Base-by-base conservation (phyloP, 768 basidiomycete genomes). In the Russula lepida region DNA sequence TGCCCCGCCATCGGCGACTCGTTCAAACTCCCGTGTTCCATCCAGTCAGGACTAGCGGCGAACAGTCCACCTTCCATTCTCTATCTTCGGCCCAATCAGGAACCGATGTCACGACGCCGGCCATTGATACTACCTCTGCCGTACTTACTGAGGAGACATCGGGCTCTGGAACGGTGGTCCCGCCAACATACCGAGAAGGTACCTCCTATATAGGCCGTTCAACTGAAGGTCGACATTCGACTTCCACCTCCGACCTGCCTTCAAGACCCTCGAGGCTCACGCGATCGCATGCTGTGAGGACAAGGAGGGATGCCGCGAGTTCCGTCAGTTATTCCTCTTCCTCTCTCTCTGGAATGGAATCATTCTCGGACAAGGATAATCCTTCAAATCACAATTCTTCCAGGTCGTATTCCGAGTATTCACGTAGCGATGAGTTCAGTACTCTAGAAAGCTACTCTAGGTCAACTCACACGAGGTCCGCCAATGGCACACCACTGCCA, bases 331-430 rank as follows among this genome's bases (percentile, higher is more conserved):
- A 75, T 55, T 78, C 80, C 1, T 76, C 75, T 57, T 78, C 80
- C 0, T 76, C 75, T 57, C 67, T 71, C 54, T 68, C 64, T 62
- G 69, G 68, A 65, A 69, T 68, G n/a, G 79, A 79, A n/a, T 74
- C 74, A 12, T 71, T 69, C 6, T 81, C 80, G 0, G 84, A 88
- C 62, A 85, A 83, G 68, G 85, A 85, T 70, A 84, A 85, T 59
- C 64, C 63, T 9, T 69, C 71, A 6, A 71, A 69, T 3, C 75
- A 74, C 52, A 70, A 70, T 1, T 64, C 58, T 39, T 64, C 71
- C 51, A 63, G 67, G n/a, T 54, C 68, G 39, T 63, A 70, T 65
- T 70, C 69, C 13, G 69, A 66, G 28, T 63, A 63, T 61, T 63
- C 66, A 33, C 51, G 49, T 17, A 56, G 48, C 68, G 46, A 70